Evolutionary conservation across 768 basidiomycete species (phyloP), one percentile per base, ranked within the genome.

Genomic region (Clathrus columnatus): DNA sequence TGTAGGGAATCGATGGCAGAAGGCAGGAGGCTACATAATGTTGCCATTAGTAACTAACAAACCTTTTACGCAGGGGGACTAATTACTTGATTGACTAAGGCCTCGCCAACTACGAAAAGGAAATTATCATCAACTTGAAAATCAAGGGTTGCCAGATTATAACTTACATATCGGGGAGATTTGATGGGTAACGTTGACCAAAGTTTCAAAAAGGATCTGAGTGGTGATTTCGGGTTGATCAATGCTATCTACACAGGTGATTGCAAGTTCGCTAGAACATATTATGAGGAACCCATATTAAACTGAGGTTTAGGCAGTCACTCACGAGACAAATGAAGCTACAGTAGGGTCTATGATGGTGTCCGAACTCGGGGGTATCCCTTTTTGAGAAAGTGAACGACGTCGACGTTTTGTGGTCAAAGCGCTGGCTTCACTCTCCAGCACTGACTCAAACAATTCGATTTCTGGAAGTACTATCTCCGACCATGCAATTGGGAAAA

Each of bases 1-100:
- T 2, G 56, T 43, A 14, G 58, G 50, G 54, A 61, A 63, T 21
- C 27, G 24, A 57, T 62, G 59, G 63, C 67, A 47, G 61, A 61
- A 58, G 61, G 61, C 11, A 59, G 11, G 58, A 58, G 21, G 57
- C 56, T 28, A 55, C 42, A 44, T 62, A 57, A 18, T 51, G 51
- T 46, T 58, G 58, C 17, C 54, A 63, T 21, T 4, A 53, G 14
- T 4, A 61, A 60, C 20, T 59, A 52, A 36, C 14, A 36, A 36
- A 36, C 14, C 7, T 4, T 36, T 36, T 36, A 11, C 36, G 36
- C 36, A 36, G n/a, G 30, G 4, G 24, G 18, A 28, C 10, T 28
- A 54, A 26, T n/a, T 8, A 54, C 52, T 2, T 26, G 20, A 1
- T 5, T 20, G 5, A 24, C 14, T 8, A 54, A 11, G n/a, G 45